Evolutionary conservation across 2,329 filamentous ascomycete genomes (phyloP).

Genomic region (Claviceps paspali): DNA sequence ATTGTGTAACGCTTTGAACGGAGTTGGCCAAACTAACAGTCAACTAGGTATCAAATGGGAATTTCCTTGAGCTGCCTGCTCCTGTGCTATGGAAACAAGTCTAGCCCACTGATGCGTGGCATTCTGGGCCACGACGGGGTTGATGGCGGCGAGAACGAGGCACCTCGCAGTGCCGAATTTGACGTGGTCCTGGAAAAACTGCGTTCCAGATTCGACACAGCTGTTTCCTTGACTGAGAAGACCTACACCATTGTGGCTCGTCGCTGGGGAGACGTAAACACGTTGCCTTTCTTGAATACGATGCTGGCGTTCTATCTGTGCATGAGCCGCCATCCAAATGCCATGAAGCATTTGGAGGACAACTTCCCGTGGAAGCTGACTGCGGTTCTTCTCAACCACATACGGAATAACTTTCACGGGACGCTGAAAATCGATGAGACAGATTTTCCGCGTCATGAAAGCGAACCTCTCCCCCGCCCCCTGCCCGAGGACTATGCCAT

Average conservation of each 20-base stretch:
- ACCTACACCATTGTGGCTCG: constrained; percentile 32
- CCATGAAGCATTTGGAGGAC: constrained; percentile 10
- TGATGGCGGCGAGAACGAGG: constrained; percentile 15
- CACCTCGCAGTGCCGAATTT: constrained; percentile 11
- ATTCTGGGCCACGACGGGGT: constrained; percentile 15
- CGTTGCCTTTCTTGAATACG: constrained; percentile 47
- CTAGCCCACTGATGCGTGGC: constrained; percentile 29
- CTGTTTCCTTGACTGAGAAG: constrained; percentile 24
- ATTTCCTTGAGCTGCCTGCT: constrained; percentile 18
- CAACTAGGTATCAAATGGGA: constrained; percentile 17
- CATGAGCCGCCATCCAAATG: constrained; percentile 16
- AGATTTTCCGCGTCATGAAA: constrained; percentile 32
- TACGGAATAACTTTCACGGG: constrained; percentile 13
- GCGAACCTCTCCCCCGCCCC: constrained; percentile 31
- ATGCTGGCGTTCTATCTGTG: constrained; percentile 42
- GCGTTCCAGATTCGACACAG: constrained; percentile 17
- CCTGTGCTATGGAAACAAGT: constrained; percentile 21
- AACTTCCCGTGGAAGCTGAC: constrained; percentile 36
- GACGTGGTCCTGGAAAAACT: constrained; percentile 10
- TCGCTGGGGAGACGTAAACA: constrained; percentile 40
- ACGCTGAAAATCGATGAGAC: constrained; percentile 22
- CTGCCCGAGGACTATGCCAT: constrained; percentile 56
- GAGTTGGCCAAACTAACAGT: neutral
- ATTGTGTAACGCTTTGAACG: too few species aligned
- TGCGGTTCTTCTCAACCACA: constrained; percentile 23